Percentiles rank a stretch among this genome's conserved stretches.
These are phyloP conservation scores for Alternaria burnsii DNA, from an alignment of 2,329 filamentous ascomycete genomes.

Conservation along the genomic window DNA sequence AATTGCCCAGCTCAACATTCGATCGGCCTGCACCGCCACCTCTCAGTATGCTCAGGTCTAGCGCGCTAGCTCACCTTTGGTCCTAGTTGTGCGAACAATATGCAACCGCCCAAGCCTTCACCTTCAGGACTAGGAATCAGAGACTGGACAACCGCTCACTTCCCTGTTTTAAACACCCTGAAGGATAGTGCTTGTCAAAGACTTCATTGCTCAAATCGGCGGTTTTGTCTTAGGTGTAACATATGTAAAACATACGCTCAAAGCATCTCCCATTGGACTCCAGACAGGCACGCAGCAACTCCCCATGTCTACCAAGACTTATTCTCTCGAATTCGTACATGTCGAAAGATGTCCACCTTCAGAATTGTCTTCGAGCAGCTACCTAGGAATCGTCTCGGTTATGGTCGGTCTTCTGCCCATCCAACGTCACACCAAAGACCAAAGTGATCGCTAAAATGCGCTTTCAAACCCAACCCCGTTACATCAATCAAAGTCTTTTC, in stretches of 20 bases:
- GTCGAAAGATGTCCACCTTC: no score
- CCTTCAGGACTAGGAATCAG: background rate
- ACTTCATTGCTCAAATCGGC: no score
- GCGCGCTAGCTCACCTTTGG: background rate
- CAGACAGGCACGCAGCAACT: no score
- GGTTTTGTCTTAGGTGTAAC: no score
- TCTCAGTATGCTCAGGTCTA: no score
- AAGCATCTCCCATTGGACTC: no score
- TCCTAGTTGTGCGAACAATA: no score
- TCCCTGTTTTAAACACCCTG: background rate
- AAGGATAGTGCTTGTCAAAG: background rate
- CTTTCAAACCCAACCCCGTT: background rate
- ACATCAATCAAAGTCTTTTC: background rate
- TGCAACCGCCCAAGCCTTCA: no score
- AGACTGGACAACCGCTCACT: background rate
- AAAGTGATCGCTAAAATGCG: constrained; percentile 13
- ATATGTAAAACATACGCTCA: no score
- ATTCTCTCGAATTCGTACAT: no score
- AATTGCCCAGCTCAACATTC: background rate
- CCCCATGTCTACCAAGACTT: no score
- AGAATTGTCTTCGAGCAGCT: background rate
- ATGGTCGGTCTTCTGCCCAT: constrained; percentile 6
- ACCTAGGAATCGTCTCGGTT: background rate
- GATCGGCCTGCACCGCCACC: no score
- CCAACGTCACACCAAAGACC: constrained; percentile 6